Percentiles rank a stretch among this genome's conserved stretches.
Evolutionary conservation across 176 grass and related monocot genomes (phyloP).

Genomic region (Musa troglodytarum): DNA sequence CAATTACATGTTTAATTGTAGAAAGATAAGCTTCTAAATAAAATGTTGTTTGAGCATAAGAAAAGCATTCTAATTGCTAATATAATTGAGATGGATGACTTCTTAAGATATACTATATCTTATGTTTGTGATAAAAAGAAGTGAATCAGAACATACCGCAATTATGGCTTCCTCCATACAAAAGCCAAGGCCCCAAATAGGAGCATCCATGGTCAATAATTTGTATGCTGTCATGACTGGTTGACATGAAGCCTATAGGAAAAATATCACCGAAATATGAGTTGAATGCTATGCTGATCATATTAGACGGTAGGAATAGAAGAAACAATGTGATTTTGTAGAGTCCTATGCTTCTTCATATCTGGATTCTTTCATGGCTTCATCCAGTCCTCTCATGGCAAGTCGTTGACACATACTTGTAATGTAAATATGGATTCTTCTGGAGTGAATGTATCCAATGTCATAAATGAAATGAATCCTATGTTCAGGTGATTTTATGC

Average conservation of each 20-base stretch:
- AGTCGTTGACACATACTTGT: background rate
- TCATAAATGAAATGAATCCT: too few relatives aligned
- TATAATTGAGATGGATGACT: background rate
- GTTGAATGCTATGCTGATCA: background rate
- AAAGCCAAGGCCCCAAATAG: conserved; percentile 71
- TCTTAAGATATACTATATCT: background rate
- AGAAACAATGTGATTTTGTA: background rate
- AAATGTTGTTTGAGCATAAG: too few relatives aligned
- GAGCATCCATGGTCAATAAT: conserved; percentile 62
- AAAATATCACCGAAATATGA: background rate
- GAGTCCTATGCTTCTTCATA: too few relatives aligned
- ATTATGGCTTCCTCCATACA: conserved; percentile 59
- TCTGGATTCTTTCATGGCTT: too few relatives aligned
- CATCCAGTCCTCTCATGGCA: background rate
- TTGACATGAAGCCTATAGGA: conserved; percentile 41
- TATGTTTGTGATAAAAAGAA: background rate
- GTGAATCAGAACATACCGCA: conserved; percentile 29
- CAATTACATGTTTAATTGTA: too few relatives aligned
- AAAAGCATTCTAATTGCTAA: too few relatives aligned
- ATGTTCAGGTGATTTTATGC: too few relatives aligned
- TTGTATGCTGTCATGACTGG: conserved; percentile 85
- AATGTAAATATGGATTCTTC: background rate
- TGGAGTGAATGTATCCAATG: too few relatives aligned
- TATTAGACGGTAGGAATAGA: background rate
- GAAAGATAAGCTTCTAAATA: too few relatives aligned